A percentile compares a stretch with the other conserved stretches of the same genome.
phyloP scores from a whole-genome alignment of 345 rosid genomes.

The Reutealis trisperma region DNA sequence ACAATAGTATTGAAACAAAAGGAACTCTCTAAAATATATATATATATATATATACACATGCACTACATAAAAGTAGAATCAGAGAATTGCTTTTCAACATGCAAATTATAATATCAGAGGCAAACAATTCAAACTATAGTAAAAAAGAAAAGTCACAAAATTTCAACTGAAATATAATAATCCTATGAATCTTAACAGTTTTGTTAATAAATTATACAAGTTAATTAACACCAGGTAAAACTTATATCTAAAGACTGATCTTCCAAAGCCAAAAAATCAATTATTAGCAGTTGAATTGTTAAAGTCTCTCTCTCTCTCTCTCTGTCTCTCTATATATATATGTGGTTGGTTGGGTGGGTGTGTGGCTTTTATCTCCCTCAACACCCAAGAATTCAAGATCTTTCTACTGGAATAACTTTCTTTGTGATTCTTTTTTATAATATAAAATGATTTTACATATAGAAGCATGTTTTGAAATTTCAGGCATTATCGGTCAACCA shows the following conservation, averaged over 20 bases:
- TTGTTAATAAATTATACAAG: too few species aligned
- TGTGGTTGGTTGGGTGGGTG: too few species aligned
- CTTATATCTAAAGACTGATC: too few species aligned
- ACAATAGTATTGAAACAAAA: not conserved
- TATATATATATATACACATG: too few species aligned
- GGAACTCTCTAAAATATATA: conserved; percentile 2
- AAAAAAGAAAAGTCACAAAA: not conserved
- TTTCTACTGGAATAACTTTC: not conserved
- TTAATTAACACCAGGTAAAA: too few species aligned
- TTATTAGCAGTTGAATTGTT: too few species aligned
- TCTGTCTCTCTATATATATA: too few species aligned
- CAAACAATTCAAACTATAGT: not conserved
- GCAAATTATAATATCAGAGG: not conserved
- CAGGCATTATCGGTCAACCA: not conserved
- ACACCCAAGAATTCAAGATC: not conserved
- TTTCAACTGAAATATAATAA: not conserved
- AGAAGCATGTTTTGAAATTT: conserved; percentile 4
- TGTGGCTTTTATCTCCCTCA: too few species aligned
- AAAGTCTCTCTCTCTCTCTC: too few species aligned
- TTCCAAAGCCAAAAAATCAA: too few species aligned
- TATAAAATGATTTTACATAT: too few species aligned
- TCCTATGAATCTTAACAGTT: not conserved
- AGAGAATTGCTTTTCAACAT: not conserved
- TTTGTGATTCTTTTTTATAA: too few species aligned
- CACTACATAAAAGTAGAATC: not conserved